Conservation (phyloP, 345 rosid genomes). For the Eucalyptus marginata region DNA sequence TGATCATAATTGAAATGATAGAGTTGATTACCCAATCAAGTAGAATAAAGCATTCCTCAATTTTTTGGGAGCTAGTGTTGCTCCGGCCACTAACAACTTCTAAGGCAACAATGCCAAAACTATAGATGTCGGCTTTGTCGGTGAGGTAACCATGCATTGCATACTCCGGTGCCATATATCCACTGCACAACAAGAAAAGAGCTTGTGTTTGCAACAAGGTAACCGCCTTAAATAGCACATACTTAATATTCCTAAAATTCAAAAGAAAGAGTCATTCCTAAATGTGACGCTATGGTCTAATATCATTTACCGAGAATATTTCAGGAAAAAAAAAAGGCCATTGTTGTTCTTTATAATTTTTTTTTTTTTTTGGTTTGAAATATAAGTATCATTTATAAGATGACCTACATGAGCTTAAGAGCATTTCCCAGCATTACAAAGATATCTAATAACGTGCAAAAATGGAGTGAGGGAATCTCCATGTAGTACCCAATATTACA, state of each 20-base stretch:
- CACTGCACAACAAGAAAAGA: constrained; percentile 1
- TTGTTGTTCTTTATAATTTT: neutral
- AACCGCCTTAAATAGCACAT: neutral
- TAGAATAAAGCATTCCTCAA: neutral
- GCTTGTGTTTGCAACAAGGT: neutral
- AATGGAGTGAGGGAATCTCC: no score
- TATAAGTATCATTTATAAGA: no score
- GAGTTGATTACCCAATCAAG: constrained; percentile 15
- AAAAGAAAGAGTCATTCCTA: no score
- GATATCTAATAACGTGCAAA: no score
- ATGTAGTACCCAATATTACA: no score
- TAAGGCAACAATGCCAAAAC: constrained; percentile 20
- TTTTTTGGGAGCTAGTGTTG: neutral
- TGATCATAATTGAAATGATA: neutral
- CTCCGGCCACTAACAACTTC: constrained; percentile 15
- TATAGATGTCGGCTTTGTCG: constrained; percentile 22
- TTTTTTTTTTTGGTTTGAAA: no score
- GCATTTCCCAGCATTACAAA: no score
- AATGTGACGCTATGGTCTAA: neutral
- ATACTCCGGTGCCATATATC: constrained; percentile 32
- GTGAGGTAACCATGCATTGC: constrained; percentile 21
- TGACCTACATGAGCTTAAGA: no score
- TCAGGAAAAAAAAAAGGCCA: neutral
- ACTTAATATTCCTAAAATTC: neutral
- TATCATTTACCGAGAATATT: neutral